Base-by-base conservation (phyloP, 169 alveolate species). In the Theileria parva region DNA sequence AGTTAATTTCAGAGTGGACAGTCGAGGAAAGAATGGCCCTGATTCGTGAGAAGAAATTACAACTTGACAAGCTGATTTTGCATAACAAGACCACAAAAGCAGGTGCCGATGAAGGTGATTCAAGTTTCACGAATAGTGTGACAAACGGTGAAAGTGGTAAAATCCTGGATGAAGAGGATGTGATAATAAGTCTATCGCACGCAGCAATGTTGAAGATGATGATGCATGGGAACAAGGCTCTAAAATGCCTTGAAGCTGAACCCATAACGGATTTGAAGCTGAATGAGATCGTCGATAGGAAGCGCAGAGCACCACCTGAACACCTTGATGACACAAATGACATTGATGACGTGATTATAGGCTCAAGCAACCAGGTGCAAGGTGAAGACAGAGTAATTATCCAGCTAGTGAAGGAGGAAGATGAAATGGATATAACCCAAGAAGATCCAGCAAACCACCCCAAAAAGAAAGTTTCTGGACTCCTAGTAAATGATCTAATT, bases 11-110 rank as follows among this genome's bases (percentile, higher is more conserved):
- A 1, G 98, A 96, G 79, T 96, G 99, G 95, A 97, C 99, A 15
- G 99, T 97, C 7, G 99, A 98, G 88, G 99, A 98, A 91, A 95
- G 99, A 68, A 97, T 97, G 96, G 96, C 99, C 8, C 95, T 96
- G 83, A 94, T 99, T 71, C 97, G 99, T 27, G 97, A 95, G 84
- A 95, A 94, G 85, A 93, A 93, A 81, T 91, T 93, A 44, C 88
- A 92, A 60, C 80, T 95, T 53, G 97, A 95, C 78, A 95, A 95
- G 77, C 81, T 93, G 78, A 86, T 95, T 34, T 92, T 63, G 19
- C 71, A 63, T 21, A 63, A 28, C 13, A 63, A 63, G 39, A 4
- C 50, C 11, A 63, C 28, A 15, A 63, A 63, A 5, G 15, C 28
- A 32, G 39, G 19, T 4, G 25, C 28, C 3, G 4, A 63, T 39